A percentile compares a stretch with the other conserved stretches of the same genome.
Evolutionary conservation across 2,329 filamentous ascomycete species (phyloP).

Genomic region (Colletotrichum somersetense): DNA sequence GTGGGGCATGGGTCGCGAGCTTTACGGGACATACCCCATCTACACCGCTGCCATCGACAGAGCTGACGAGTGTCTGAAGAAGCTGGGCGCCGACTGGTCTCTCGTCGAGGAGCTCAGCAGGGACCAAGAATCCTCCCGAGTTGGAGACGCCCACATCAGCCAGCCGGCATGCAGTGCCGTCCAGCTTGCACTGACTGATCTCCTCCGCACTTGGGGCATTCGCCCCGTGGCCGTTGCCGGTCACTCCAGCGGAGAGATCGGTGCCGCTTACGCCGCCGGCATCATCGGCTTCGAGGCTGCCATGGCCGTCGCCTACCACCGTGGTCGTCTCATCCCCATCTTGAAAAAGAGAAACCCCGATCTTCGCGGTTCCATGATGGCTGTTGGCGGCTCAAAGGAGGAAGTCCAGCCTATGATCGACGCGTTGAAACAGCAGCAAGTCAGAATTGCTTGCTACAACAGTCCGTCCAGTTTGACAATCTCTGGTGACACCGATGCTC

Average conservation of each 20-base stretch:
- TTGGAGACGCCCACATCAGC: constrained; percentile 57
- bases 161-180: constrained; percentile 61
- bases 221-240: constrained; percentile 55
- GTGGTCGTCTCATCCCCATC: constrained; percentile 58
- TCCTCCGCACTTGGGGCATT: constrained; percentile 60
- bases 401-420: constrained; percentile 61
- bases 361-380: constrained; percentile 66
- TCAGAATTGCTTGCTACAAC: constrained; percentile 61
- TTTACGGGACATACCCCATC: constrained; percentile 50
- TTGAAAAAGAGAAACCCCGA: constrained; percentile 56
- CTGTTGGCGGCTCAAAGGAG: constrained; percentile 62
- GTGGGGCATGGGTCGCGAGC: constrained; percentile 44
- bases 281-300: constrained; percentile 56
- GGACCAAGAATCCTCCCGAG: constrained; percentile 49
- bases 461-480: constrained; percentile 65
- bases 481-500: constrained; percentile 48
- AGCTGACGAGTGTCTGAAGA: constrained; percentile 50
- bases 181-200: constrained; percentile 60
- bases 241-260: constrained; percentile 64
- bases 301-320: constrained; percentile 64
- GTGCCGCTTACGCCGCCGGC: constrained; percentile 58
- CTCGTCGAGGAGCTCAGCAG: constrained; percentile 54
- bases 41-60: constrained; percentile 51
- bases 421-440: constrained; percentile 49
- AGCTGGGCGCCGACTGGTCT: constrained; percentile 53